A percentile compares a stretch with the other conserved stretches of the same genome.
phyloP scores from a whole-genome alignment of 1,139 yeast species.

The Yamadazyma pseudoaaseri region DNA sequence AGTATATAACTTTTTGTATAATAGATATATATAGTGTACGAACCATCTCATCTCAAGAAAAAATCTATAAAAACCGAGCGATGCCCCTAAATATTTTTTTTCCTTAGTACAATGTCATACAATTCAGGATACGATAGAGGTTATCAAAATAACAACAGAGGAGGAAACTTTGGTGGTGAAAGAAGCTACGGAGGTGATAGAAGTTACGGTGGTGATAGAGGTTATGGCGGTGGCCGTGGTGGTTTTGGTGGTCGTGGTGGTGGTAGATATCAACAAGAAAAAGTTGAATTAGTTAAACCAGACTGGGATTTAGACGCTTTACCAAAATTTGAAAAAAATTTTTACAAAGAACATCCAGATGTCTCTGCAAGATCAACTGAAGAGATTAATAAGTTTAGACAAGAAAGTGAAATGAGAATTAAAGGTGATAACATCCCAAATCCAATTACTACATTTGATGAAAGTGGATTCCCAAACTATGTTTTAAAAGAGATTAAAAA shows the following conservation, averaged over 20 bases:
- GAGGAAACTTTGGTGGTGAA: conserved; percentile 10
- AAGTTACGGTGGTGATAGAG: conserved; percentile 9
- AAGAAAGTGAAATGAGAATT: conserved; percentile 81
- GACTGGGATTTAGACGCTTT: conserved; percentile 75
- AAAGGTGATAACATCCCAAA: conserved; percentile 85
- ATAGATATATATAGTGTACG: conserved; percentile 1
- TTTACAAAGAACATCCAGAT: conserved; percentile 79
- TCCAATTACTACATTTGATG: conserved; percentile 90
- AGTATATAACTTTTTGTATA: not conserved
- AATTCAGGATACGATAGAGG: conserved; percentile 5
- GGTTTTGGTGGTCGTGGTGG: conserved; percentile 27
- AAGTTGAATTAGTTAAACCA: conserved; percentile 66
- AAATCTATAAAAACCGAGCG: not conserved
- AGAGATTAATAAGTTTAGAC: conserved; percentile 76
- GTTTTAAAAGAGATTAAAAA: conserved; percentile 86
- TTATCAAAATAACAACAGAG: conserved; percentile 7
- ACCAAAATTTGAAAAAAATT: conserved; percentile 94
- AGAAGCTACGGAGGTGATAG: conserved; percentile 6
- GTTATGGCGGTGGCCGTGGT: conserved; percentile 11
- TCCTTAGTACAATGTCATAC: conserved; percentile 14
- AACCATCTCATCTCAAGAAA: conserved; percentile 10
- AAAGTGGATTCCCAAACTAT: conserved; percentile 95
- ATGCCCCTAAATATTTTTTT: conserved; percentile 6
- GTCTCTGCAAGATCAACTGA: conserved; percentile 73
- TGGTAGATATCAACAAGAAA: conserved; percentile 27